Evolutionary conservation across 805 yeast genomes (phyloP), one percentile per base, ranked within the genome.

Genomic region (Candida vaughaniae): DNA sequence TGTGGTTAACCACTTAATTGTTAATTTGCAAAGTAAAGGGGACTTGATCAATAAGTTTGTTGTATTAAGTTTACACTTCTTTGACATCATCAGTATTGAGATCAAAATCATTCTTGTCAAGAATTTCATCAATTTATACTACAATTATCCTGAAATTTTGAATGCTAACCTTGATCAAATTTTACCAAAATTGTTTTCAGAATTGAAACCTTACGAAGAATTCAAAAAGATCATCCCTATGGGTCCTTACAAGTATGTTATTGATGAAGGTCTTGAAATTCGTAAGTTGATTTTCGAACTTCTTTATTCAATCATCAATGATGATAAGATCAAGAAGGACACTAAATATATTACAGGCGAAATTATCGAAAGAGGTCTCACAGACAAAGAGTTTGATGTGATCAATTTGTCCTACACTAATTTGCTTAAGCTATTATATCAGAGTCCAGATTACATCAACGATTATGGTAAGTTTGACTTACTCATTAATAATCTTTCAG

Each of bases 231-330:
- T 71, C 14, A 80, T 87, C 22, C 83, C 82, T 31, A 85, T 88
- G 77, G 96, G 96, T 1, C 95, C 95, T 0, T 86, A 83, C 66
- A 85, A 85, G 53, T 90, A 85, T 53, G 79, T 80, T 43, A 75
- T 85, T 26, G 96, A 87, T 50, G 82, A 81, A 46, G 93, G 89
- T 0, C 65, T 85, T 26, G 87, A 80, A 41, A 75, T 78, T 41
- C 70, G 95, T 36, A 84, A 84, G 52, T 73, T 83, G 25, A 69
- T 85, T 5, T 84, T 81, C 55, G 95, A 86, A 51, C 61, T 81
- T 16, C 60, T 86, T 19, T 82, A 79, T 54, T 71, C 85, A 6
- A 55, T 83, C 3, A 54, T 63, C 9, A 54, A 57, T 4, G 59
- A 55, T 30, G 48, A 49, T n/a, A 55, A 48, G 3, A 46, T 53